phyloP scores from a whole-genome alignment of 1,284 basidiomycete genomes.

The Hemileia vastatrix region DNA sequence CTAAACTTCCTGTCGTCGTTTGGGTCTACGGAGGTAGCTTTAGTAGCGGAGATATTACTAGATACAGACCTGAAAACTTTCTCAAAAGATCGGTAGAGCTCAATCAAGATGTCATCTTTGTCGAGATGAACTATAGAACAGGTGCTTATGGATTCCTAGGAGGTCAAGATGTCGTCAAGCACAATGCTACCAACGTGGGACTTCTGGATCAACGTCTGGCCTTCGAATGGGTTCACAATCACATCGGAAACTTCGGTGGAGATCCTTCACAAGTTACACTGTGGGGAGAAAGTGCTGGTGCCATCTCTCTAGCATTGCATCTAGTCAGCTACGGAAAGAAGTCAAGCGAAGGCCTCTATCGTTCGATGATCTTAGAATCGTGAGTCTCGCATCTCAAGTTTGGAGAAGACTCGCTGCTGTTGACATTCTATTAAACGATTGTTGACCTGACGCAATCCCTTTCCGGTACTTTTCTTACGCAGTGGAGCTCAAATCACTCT shows the following conservation, averaged over 20 bases:
- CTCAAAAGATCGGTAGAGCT: slow-evolving; percentile 52
- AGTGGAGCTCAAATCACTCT: not conserved
- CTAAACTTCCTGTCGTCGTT: slow-evolving; percentile 49
- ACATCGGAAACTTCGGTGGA: slow-evolving; percentile 49
- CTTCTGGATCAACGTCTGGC: slow-evolving; percentile 50
- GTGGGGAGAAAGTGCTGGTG: slow-evolving; percentile 49
- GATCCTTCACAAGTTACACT: slow-evolving; percentile 48
- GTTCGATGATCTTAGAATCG: slow-evolving; percentile 1
- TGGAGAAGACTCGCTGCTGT: not conserved
- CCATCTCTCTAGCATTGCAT: no score
- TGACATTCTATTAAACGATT: not conserved
- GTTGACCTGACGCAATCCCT: not conserved
- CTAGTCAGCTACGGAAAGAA: not conserved
- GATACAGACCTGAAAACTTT: slow-evolving; percentile 41
- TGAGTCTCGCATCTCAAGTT: not conserved
- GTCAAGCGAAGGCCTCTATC: not conserved
- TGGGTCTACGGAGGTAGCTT: slow-evolving; percentile 51
- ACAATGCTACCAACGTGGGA: slow-evolving; percentile 48
- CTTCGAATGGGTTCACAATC: slow-evolving; percentile 50
- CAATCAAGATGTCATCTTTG: slow-evolving; percentile 51
- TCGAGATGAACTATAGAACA: slow-evolving; percentile 53
- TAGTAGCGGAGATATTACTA: slow-evolving; percentile 42
- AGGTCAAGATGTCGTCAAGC: slow-evolving; percentile 31
- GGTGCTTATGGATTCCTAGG: slow-evolving; percentile 53
- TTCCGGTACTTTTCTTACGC: not conserved